These are phyloP conservation scores for Cercospora sesami DNA, from an alignment of 2,329 filamentous ascomycete genomes.

Conservation along the genomic window DNA sequence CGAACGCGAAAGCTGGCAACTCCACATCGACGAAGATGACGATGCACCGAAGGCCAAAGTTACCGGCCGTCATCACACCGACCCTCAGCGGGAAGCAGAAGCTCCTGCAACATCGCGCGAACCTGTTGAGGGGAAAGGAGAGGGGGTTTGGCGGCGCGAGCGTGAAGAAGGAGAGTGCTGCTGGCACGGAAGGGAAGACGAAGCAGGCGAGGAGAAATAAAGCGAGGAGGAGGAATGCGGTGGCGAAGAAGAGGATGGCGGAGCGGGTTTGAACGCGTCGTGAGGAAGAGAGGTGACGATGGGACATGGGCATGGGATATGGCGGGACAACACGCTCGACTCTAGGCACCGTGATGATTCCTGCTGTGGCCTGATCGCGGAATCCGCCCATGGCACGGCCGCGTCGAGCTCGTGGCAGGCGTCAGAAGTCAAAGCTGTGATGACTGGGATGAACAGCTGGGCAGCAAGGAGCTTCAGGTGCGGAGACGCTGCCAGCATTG, in stretches of 20 bases:
- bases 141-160: background rate
- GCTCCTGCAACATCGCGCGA: constrained; percentile 5
- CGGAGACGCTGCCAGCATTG: background rate
- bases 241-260: background rate
- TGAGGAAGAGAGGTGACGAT: background rate
- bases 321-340: background rate
- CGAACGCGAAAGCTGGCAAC: background rate
- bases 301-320: background rate
- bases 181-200: background rate
- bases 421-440: background rate
- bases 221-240: background rate
- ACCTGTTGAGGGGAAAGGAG: background rate
- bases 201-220: background rate
- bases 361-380: background rate
- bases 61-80: background rate
- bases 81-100: background rate
- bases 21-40: background rate
- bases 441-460: background rate
- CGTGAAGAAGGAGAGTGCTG: background rate
- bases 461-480: background rate
- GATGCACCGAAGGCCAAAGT: background rate
- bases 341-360: background rate
- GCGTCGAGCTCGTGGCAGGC: background rate
- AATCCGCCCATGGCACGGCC: background rate
- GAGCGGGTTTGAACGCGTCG: background rate